These are phyloP conservation scores for Alternaria tenuissima DNA, from an alignment of 2,329 filamentous ascomycete genomes.

Conservation along the genomic window DNA sequence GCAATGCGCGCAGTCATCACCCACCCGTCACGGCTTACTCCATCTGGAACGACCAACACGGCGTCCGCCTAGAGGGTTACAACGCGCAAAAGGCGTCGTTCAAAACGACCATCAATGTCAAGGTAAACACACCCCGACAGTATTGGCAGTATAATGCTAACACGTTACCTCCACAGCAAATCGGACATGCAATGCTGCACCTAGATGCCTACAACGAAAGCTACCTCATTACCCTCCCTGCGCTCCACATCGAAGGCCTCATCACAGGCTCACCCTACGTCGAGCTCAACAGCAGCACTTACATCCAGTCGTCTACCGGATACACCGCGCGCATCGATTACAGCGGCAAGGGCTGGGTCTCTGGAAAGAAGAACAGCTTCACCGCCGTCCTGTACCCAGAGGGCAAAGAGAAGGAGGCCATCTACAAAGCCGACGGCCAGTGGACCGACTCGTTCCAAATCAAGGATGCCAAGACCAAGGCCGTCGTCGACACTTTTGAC, in stretches of 20 bases:
- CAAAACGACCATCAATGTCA: slow-evolving; percentile 90
- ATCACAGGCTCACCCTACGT: slow-evolving; percentile 88
- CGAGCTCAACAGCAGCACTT: slow-evolving; percentile 84
- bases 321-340: slow-evolving; percentile 93
- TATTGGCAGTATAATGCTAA: slow-evolving; percentile 7
- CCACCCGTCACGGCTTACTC: slow-evolving; percentile 94
- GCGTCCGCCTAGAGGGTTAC: slow-evolving; percentile 80
- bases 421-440: slow-evolving; percentile 86
- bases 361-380: slow-evolving; percentile 94
- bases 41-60: slow-evolving; percentile 85
- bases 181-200: slow-evolving; percentile 85
- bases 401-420: slow-evolving; percentile 73
- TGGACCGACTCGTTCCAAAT: slow-evolving; percentile 88
- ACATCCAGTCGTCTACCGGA: slow-evolving; percentile 85
- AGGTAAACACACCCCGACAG: slow-evolving; percentile 51
- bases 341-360: slow-evolving; percentile 91
- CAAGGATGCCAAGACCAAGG: slow-evolving; percentile 67
- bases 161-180: slow-evolving; percentile 61
- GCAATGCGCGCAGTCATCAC: slow-evolving; percentile 69
- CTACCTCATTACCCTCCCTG: slow-evolving; percentile 90
- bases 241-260: slow-evolving; percentile 91
- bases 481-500: slow-evolving; percentile 55
- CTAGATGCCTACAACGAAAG: slow-evolving; percentile 73
- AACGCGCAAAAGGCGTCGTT: slow-evolving; percentile 98
- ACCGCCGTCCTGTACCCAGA: slow-evolving; percentile 76